These are phyloP conservation scores for Fraxinus sp. DNA, from an alignment of 305 asterid genomes.

Conservation along the genomic window DNA sequence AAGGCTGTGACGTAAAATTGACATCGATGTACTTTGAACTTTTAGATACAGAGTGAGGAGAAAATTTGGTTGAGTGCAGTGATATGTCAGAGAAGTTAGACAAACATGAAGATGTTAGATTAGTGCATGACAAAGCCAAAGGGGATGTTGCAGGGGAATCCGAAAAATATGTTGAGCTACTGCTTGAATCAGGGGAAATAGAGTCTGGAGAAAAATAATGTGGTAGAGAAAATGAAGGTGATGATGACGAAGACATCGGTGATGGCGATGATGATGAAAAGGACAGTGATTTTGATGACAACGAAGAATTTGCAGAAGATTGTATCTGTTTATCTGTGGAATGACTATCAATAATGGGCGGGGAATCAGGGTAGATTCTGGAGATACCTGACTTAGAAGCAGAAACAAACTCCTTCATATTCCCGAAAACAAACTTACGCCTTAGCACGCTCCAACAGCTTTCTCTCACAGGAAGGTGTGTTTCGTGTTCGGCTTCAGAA, in stretches of 20 bases:
- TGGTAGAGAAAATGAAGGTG: constrained; percentile 57
- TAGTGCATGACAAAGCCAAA: constrained; percentile 27
- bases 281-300: constrained; percentile 25
- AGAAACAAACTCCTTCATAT: constrained; percentile 50
- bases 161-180: constrained; percentile 33
- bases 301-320: constrained; percentile 26
- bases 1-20: constrained; percentile 39
- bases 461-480: constrained; percentile 68
- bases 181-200: constrained; percentile 41
- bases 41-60: constrained; percentile 48
- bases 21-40: constrained; percentile 50
- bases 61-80: constrained; percentile 36
- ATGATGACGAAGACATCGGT: constrained; percentile 11
- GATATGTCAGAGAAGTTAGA: constrained; percentile 30
- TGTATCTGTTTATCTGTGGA: constrained; percentile 19
- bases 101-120: constrained; percentile 33
- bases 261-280: constrained; percentile 31
- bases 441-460: constrained; percentile 76
- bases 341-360: constrained; percentile 14
- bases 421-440: constrained; percentile 47
- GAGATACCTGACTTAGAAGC: constrained; percentile 41
- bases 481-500: constrained; percentile 62
- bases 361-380: constrained; percentile 45
- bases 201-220: constrained; percentile 51
- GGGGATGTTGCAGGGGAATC: constrained; percentile 48